Evolutionary conservation across 1,284 basidiomycete genomes (phyloP).

Genomic region (Marasmius tenuissimus): DNA sequence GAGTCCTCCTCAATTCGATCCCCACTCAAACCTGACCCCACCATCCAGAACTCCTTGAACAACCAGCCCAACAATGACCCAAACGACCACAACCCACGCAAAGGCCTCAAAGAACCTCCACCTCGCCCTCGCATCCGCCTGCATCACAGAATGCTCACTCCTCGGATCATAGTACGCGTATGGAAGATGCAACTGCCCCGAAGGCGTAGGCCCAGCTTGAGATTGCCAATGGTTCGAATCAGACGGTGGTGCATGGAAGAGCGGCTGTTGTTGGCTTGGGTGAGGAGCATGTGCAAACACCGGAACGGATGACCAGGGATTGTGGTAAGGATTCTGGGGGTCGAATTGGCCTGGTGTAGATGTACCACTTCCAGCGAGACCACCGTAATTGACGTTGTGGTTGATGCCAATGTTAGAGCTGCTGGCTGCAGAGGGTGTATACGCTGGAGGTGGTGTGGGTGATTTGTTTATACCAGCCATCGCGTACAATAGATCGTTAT

Average conservation of each 20-base stretch:
- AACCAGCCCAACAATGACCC: constrained; percentile 25
- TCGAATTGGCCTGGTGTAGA: not conserved
- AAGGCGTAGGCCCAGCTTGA: constrained; percentile 40
- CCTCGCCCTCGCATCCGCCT: constrained; percentile 43
- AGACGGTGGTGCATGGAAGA: not conserved
- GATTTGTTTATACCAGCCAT: not conserved
- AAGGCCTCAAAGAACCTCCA: constrained; percentile 44
- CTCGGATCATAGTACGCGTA: constrained; percentile 50
- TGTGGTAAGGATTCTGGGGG: not conserved
- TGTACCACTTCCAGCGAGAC: not conserved
- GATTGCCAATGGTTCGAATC: not conserved
- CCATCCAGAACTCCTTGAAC: constrained; percentile 22
- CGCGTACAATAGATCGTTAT: not conserved
- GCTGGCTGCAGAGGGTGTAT: not conserved
- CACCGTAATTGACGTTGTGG: not conserved
- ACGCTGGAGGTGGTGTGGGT: not conserved
- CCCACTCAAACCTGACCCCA: constrained; percentile 9
- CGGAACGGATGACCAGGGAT: constrained; percentile 1
- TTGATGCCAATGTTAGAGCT: not conserved
- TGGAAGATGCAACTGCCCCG: constrained; percentile 28
- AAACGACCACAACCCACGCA: constrained; percentile 40
- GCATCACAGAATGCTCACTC: constrained; percentile 40
- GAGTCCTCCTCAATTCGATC: not conserved
- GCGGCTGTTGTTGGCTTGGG: not conserved
- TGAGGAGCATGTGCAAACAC: not conserved